These are phyloP conservation scores for Mytilinidion resinicola DNA, from an alignment of 495 filamentous ascomycete genomes.

Conservation along the genomic window DNA sequence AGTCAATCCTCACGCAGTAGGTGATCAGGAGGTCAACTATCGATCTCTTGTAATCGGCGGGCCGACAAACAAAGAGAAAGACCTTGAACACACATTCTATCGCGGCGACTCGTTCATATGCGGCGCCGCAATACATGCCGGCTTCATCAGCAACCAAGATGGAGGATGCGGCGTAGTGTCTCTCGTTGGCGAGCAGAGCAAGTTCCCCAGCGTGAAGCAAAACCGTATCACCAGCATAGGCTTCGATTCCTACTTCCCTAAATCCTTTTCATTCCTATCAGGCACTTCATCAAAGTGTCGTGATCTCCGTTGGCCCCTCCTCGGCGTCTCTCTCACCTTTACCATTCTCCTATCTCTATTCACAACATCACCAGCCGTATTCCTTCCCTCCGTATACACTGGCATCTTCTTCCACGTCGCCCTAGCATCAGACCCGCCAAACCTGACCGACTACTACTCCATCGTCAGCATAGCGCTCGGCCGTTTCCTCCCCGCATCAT, in stretches of 20 bases:
- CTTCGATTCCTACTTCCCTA: conserved; percentile 40
- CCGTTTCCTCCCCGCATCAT: conserved; percentile 39
- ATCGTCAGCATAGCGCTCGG: conserved; percentile 37
- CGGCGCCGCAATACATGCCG: conserved; percentile 38
- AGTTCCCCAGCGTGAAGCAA: conserved; percentile 30
- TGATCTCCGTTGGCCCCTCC: conserved; percentile 41
- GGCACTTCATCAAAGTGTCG: conserved; percentile 35
- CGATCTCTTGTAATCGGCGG: conserved; percentile 38
- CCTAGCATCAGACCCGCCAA: conserved; percentile 40
- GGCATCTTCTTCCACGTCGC: conserved; percentile 41
- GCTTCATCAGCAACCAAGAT: conserved; percentile 34
- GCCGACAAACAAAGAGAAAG: conserved; percentile 29
- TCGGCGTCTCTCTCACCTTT: conserved; percentile 36
- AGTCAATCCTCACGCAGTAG: conserved; percentile 38
- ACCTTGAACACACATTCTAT: conserved; percentile 28
- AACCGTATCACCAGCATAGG: conserved; percentile 33
- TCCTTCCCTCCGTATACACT: conserved; percentile 36
- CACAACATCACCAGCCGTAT: conserved; percentile 39
- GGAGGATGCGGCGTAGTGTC: conserved; percentile 40
- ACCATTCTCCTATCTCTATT: conserved; percentile 37
- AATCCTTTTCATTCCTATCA: conserved; percentile 37
- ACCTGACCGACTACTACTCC: conserved; percentile 38
- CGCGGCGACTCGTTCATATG: conserved; percentile 43
- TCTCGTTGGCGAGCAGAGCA: conserved; percentile 33
- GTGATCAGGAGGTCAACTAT: conserved; percentile 38